Evolutionary conservation across 179 eudicot species (phyloP).

Genomic region (Patellifolia procumbens): DNA sequence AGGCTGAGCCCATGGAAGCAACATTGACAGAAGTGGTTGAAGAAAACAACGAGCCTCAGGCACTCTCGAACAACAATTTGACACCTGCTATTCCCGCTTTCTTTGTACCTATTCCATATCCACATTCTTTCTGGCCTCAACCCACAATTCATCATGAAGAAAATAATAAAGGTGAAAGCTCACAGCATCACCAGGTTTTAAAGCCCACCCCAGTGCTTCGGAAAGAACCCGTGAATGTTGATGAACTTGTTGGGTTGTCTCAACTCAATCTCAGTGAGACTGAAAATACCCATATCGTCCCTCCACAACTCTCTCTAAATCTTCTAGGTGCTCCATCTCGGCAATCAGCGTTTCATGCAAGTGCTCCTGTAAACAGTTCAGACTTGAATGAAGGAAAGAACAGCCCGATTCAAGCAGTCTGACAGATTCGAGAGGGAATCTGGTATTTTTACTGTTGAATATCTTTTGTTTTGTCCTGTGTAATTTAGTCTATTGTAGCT

Average conservation of each 20-base stretch:
- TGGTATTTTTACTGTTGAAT: slow-evolving; percentile 7
- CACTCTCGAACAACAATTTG: slow-evolving; percentile 20
- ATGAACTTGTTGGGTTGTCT: slow-evolving; percentile 62
- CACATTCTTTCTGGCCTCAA: slow-evolving; percentile 52
- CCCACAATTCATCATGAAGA: slow-evolving; percentile 36
- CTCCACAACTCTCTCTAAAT: slow-evolving; percentile 48
- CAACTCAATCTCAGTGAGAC: slow-evolving; percentile 54
- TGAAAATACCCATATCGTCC: slow-evolving; percentile 31
- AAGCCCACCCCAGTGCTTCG: slow-evolving; percentile 55
- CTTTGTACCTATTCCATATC: slow-evolving; percentile 50
- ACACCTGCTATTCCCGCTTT: slow-evolving; percentile 44
- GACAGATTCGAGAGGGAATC: not conserved
- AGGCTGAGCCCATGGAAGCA: slow-evolving; percentile 60
- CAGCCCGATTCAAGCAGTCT: slow-evolving; percentile 31
- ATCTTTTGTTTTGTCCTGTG: slow-evolving; percentile 17
- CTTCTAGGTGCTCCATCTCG: slow-evolving; percentile 55
- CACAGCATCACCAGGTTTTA: slow-evolving; percentile 47
- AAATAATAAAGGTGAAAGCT: slow-evolving; percentile 27
- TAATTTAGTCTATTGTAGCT: not conserved
- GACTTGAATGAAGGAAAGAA: slow-evolving; percentile 31
- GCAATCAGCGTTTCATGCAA: slow-evolving; percentile 74
- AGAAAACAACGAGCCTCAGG: slow-evolving; percentile 25
- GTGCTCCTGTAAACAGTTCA: slow-evolving; percentile 34
- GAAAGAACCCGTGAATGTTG: slow-evolving; percentile 57
- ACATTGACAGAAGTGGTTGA: slow-evolving; percentile 41